Base-by-base conservation (phyloP, 2,329 filamentous ascomycete genomes). In the Penicillium hesseltinei region DNA sequence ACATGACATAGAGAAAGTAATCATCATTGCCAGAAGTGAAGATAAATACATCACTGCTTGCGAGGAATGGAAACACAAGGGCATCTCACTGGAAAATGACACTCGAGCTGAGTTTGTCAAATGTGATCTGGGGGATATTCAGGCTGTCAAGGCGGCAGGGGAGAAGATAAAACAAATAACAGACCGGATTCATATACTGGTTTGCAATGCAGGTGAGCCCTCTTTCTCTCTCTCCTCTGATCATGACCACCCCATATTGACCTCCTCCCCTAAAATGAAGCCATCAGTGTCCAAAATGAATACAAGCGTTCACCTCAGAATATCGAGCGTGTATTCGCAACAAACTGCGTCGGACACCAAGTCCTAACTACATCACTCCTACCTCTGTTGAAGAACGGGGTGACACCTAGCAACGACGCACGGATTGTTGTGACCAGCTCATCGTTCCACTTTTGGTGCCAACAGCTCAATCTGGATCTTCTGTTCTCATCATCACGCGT, bases 341-440 rank as follows among this genome's bases (percentile, higher is more conserved):
- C 81, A 60, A 80, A 75, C 55, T 79, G 83, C 59, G 72, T 82
- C 42, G 81, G 81, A 5, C 79, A 84, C 61, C 76, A 80, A 15
- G 67, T 82, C 2, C 74, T 84, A 0, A 80, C 81, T 63, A 77
- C 78, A 53, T 74, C 82, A 4, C 72, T 84, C 3, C 68, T 67
- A 4, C 75, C 78, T 0, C 56, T 68, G n/a, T 45, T 72, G 29
- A 64, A 65, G 36, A 42, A 57, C 2, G 65, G 63, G 2, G 56
- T 62, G 17, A 42, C 71, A 5, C 51, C 46, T 43, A 67, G 81
- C 7, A 48, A 63, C 3, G 65, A 77, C 5, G 76, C 76, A 2
- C 74, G 80, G 0, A 72, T 84, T 44, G 69, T 82, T 19, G 56
- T 82, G 39, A 77, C 75, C 0, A 66, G 77, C 2, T 74, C 71